These are phyloP conservation scores for Ceratobasidium sp. DNA, from an alignment of 1,284 basidiomycete genomes.

Conservation along the genomic window DNA sequence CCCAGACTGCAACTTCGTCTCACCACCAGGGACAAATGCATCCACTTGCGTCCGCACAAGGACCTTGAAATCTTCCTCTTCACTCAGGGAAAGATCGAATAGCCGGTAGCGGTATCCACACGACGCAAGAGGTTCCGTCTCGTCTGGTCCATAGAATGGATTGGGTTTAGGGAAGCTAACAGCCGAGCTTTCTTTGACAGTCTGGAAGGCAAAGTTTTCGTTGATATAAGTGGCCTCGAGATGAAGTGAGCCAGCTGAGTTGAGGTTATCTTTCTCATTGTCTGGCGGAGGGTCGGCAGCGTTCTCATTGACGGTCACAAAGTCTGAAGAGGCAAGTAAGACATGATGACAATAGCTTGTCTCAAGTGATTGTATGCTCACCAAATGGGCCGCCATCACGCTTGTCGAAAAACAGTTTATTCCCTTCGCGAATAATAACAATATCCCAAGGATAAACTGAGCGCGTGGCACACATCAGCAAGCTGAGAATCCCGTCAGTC, in stretches of 20 bases:
- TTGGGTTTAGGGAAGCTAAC: conserved; percentile 86
- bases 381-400: conserved; percentile 95
- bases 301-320: conserved; percentile 98
- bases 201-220: conserved; percentile 98
- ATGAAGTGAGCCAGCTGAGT: conserved; percentile 92
- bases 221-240: conserved; percentile 99
- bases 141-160: conserved; percentile 95
- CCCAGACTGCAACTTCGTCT: conserved; percentile 59
- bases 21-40: conserved; percentile 77
- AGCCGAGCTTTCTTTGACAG: conserved; percentile 79
- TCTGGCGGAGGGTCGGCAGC: conserved; percentile 93
- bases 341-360: background rate
- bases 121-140: conserved; percentile 93
- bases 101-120: conserved; percentile 97
- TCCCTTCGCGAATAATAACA: conserved; percentile 91
- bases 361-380: conserved; percentile 43
- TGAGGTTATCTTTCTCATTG: conserved; percentile 83
- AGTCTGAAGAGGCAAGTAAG: conserved; percentile 62
- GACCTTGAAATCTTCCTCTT: conserved; percentile 91
- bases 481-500: conserved; percentile 94
- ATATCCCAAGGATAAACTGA: conserved; percentile 99
- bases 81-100: conserved; percentile 90
- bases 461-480: conserved; percentile 95
- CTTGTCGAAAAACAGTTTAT: conserved; percentile 97
- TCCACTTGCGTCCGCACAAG: conserved; percentile 98